Evolutionary conservation across 2,329 filamentous ascomycete genomes (phyloP), one percentile per base, ranked within the genome.

Genomic region (Biscogniauxia mediterranea): DNA sequence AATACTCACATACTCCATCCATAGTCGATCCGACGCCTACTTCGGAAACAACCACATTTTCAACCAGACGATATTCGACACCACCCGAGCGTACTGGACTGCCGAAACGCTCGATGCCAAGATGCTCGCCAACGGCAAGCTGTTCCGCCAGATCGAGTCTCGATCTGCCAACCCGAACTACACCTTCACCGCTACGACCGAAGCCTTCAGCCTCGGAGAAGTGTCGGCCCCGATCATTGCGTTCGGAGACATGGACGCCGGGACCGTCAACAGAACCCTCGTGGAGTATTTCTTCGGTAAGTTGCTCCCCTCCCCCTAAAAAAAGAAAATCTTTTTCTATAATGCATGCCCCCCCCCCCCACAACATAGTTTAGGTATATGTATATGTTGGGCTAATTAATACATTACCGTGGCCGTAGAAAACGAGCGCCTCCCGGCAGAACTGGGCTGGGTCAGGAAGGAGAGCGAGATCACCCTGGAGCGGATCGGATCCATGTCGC

Each of bases 191-290:
- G 62, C 71, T 0, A 70, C 67, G 0, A 77, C 72, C 0, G 77
- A 81, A 61, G 57, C 70, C 6, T 84, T 84, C 63, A 81, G 78
- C 60, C 68, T 81, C 1, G 82, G 82, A 5, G 82, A 85, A 71
- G 66, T 82, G 0, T 75, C 78, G 3, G 81, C 81, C 2, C 79
- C 79, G 0, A 74, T 84, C n/a, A 72, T 83, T 17, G 77, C 74
- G 0, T 80, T 85, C 56, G 83, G 83, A 1, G 76, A 83, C 63
- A 69, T 77, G 6, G 60, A 71, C 0, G 55, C 68, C 1, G 77
- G 70, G 0, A 80, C 74, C 0, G 81, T 81, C 1, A 69, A 77
- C 3, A 70, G 76, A 56, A 66, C 64, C 0, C 60, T 77, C 6
- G 74, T 83, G 0, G 75, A 78, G 49, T 83, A 77, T 52, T 79